These are phyloP conservation scores for Suillus clintonianus DNA, from an alignment of 768 basidiomycete species.

Conservation along the genomic window DNA sequence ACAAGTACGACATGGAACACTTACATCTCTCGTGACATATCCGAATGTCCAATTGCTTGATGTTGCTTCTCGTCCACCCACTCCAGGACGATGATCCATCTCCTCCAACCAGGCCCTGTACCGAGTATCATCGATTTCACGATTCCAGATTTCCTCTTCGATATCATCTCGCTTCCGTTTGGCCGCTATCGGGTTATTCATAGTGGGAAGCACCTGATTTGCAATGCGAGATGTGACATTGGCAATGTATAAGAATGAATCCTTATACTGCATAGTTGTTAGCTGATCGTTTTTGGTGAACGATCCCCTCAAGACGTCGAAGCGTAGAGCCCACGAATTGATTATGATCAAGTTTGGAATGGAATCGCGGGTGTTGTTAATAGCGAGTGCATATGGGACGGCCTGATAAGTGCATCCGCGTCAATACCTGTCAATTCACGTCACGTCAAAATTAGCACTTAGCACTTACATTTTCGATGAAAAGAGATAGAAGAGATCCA, in stretches of 20 bases:
- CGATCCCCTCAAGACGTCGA: constrained; percentile 63
- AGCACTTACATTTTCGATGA: constrained; percentile 46
- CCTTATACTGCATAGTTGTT: constrained; percentile 68
- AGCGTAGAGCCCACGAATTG: constrained; percentile 66
- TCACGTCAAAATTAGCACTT: constrained; percentile 7
- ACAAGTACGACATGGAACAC: constrained; percentile 18
- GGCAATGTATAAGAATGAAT: constrained; percentile 64
- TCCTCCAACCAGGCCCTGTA: constrained; percentile 59
- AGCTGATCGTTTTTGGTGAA: constrained; percentile 85
- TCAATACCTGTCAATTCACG: background rate
- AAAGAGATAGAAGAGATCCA: constrained; percentile 59
- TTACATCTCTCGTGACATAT: constrained; percentile 73
- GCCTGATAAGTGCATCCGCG: constrained; percentile 34
- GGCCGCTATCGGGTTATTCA: constrained; percentile 50
- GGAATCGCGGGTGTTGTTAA: constrained; percentile 62
- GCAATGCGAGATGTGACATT: constrained; percentile 53
- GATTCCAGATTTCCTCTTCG: constrained; percentile 31
- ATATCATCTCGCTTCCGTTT: constrained; percentile 29
- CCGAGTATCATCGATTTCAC: constrained; percentile 49
- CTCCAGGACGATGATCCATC: constrained; percentile 44
- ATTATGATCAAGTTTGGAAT: constrained; percentile 66
- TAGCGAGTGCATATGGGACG: constrained; percentile 53
- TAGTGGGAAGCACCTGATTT: constrained; percentile 48
- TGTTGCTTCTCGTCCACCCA: constrained; percentile 37
- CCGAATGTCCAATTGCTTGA: constrained; percentile 60